Evolutionary conservation across 345 rosid species (phyloP).

Genomic region (Sonneratia caseolaris): DNA sequence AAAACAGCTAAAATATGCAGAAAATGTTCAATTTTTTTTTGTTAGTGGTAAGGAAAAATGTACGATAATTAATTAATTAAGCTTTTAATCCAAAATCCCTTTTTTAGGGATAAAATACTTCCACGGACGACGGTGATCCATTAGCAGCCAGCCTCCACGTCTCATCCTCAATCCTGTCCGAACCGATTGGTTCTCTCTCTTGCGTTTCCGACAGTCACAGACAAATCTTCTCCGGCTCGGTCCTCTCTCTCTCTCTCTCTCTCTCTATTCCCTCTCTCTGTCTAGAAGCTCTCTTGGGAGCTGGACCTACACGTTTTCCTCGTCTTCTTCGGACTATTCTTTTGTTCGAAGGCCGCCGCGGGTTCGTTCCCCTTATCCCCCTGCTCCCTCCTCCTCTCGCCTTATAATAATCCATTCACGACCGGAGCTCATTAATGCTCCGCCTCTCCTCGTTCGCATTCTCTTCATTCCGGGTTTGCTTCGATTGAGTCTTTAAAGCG

Average conservation of each 20-base stretch:
- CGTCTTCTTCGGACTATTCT: not conserved
- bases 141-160: not conserved
- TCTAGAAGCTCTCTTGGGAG: not conserved
- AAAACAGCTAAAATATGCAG: not conserved
- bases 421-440: not conserved
- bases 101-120: not conserved
- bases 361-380: not conserved
- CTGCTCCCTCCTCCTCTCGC: not conserved
- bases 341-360: not conserved
- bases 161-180: not conserved
- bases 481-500: not conserved
- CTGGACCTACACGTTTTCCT: not conserved
- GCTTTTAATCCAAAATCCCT: no score
- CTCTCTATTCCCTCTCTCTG: slow-evolving; percentile 1
- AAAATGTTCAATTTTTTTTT: no score
- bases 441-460: not conserved
- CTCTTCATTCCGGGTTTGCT: not conserved
- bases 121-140: no score
- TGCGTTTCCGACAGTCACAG: no score
- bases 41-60: not conserved
- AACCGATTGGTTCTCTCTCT: not conserved
- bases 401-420: not conserved
- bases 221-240: no score
- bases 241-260: not conserved
- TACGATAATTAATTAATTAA: not conserved